phyloP scores from a whole-genome alignment of 768 basidiomycete genomes.

The Mycena pura region DNA sequence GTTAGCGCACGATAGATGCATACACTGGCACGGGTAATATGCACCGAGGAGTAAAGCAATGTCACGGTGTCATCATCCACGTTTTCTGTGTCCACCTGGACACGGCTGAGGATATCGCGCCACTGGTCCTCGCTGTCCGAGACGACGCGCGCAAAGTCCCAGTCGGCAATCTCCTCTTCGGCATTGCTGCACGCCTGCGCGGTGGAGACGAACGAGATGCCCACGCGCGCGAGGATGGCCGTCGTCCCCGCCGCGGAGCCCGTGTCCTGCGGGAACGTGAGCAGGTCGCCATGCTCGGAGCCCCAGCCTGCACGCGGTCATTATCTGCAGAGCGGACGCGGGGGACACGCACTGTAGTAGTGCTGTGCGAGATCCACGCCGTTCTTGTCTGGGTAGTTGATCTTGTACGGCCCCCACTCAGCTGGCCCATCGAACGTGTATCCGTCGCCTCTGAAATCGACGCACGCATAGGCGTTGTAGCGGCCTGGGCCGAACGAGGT shows the following conservation, averaged over 20 bases:
- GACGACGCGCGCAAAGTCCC: conserved; percentile 59
- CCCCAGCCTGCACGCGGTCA: conserved; percentile 44
- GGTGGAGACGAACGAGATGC: conserved; percentile 68
- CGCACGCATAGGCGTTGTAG: conserved; percentile 65
- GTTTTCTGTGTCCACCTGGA: conserved; percentile 57
- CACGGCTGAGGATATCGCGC: conserved; percentile 62
- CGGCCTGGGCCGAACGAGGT: conserved; percentile 66
- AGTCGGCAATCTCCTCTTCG: conserved; percentile 64
- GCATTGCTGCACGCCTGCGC: conserved; percentile 68
- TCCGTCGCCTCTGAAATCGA: conserved; percentile 64
- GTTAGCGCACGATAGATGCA: too few species aligned
- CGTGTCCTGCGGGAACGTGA: conserved; percentile 56
- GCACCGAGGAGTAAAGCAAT: conserved; percentile 66
- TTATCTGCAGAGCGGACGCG: background rate
- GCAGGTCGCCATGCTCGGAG: conserved; percentile 58
- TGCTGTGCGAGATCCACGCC: conserved; percentile 52
- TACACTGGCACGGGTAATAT: too few species aligned
- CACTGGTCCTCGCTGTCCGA: conserved; percentile 52
- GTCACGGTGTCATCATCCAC: conserved; percentile 57
- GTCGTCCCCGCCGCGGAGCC: conserved; percentile 37
- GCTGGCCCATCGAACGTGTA: conserved; percentile 52
- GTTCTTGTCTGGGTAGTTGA: conserved; percentile 54
- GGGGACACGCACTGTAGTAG: conserved; percentile 49
- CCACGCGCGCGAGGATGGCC: conserved; percentile 62
- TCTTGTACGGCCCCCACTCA: conserved; percentile 64